Base-by-base conservation (phyloP, 2,329 filamentous ascomycete species). In the Exophiala aquamarina region DNA sequence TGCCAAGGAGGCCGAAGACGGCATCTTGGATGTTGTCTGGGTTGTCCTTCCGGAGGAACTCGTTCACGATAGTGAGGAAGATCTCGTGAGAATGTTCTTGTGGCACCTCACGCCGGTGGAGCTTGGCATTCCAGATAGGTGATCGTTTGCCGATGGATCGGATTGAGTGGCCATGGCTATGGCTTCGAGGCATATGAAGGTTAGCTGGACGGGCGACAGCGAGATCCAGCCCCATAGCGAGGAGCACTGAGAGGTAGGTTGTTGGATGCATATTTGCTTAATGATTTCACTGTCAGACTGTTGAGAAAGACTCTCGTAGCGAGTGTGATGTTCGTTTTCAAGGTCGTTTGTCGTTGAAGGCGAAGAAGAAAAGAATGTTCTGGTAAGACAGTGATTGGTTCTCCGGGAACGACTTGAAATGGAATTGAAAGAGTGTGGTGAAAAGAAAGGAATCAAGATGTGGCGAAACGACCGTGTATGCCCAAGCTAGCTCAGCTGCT, bases 31-130 rank as follows among this genome's bases (percentile, higher is more conserved):
- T 77, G 8, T 68, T 61, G 50, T 70, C 69, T 1, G 75, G 76
- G 62, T 80, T 75, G 57, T 78, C 59, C 47, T 66, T 56, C 33
- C 67, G 50, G 26, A 81, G 60, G 43, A 70, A 66, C 17, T 63
- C 63, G 52, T 71, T 66, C 52, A 76, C 72, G 36, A 67, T 68
- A 21, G 63, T 61, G 38, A 81, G 62, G 59, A 78, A 70, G 54
- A 71, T 68, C 47, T 73, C 63, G 63, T 82, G 78, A 9, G 76
- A 75, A 58, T 80, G 76, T 54, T 81, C 78, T 59, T 81, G 76
- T 19, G 78, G 78, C 48, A 81, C 76, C 60, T 81, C 74, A 56
- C 76, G 75, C 15, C 46, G 50, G 15, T 32, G 31, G 29, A 49
- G 42, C 19, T 41, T 36, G 6, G 45, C 8, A n/a, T 41, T 46